A percentile compares a stretch with the other conserved stretches of the same genome.
These are phyloP conservation scores for Triticum dicoccoides DNA, from an alignment of 176 grass and related monocot genomes.

Conservation along the genomic window DNA sequence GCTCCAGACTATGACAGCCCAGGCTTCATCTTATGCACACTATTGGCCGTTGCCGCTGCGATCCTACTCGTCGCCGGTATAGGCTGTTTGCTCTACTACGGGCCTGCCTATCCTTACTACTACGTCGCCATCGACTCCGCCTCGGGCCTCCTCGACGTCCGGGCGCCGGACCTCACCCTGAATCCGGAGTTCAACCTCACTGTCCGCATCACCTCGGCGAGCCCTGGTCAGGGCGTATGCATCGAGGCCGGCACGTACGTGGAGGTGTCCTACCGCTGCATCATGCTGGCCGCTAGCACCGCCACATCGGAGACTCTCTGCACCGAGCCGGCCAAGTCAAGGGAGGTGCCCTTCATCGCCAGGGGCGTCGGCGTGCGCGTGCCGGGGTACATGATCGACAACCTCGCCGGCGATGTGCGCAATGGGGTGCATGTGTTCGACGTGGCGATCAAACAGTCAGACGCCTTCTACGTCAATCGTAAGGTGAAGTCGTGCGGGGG, in stretches of 20 bases:
- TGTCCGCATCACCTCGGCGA: background rate
- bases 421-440: background rate
- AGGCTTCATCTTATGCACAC: background rate
- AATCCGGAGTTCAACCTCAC: background rate
- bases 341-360: background rate
- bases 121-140: background rate
- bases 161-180: background rate
- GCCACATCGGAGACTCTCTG: background rate
- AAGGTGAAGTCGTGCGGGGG: background rate
- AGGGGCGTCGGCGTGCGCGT: background rate
- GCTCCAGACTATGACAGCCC: background rate
- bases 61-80: background rate
- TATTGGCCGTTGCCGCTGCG: background rate
- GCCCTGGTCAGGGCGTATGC: background rate
- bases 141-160: background rate
- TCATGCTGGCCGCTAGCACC: background rate
- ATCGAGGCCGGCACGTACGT: background rate
- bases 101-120: background rate
- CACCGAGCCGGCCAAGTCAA: background rate
- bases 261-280: background rate
- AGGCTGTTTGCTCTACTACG: background rate
- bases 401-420: background rate
- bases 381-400: slow-evolving; percentile 13
- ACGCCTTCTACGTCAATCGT: background rate
- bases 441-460: background rate